Evolutionary conservation across 2,329 filamentous ascomycete species (phyloP).

Genomic region (Cercospora canescens): DNA sequence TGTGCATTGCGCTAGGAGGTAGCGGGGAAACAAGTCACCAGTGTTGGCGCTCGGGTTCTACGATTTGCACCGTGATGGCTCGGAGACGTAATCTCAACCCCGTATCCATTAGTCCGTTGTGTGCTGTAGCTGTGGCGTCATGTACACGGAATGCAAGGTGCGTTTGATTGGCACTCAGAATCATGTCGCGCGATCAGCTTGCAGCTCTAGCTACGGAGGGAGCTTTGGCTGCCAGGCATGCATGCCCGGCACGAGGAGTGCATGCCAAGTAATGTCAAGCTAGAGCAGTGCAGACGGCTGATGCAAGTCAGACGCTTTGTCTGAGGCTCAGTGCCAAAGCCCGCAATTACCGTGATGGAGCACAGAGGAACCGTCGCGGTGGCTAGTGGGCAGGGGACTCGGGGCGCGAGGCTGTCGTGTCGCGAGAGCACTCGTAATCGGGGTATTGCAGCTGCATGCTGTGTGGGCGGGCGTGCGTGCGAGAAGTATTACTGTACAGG

Average conservation of each 20-base stretch:
- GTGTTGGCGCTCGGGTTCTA: not conserved
- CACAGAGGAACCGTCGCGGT: not conserved
- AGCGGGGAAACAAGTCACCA: not conserved
- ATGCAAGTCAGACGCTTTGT: not conserved
- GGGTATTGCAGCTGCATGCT: not conserved
- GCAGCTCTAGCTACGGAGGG: not conserved
- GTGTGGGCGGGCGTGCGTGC: not conserved
- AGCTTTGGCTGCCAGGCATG: not conserved
- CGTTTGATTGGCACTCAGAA: not conserved
- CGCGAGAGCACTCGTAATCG: not conserved
- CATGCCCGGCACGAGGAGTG: not conserved
- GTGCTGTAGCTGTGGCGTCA: slow-evolving; percentile 6
- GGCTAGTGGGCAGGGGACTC: not conserved
- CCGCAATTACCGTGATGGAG: not conserved
- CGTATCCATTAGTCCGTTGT: not conserved
- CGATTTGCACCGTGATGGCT: slow-evolving; percentile 12
- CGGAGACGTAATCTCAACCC: not conserved
- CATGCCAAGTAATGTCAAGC: not conserved
- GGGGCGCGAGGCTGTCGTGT: not conserved
- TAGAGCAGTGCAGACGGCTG: not conserved
- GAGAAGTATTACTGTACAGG: not conserved
- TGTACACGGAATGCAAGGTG: not conserved
- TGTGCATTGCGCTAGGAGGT: slow-evolving; percentile 1
- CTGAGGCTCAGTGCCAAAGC: not conserved
- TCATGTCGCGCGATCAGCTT: not conserved